phyloP scores from a whole-genome alignment of 2,329 filamentous ascomycete species.

The Pseudocercospora cruenta region DNA sequence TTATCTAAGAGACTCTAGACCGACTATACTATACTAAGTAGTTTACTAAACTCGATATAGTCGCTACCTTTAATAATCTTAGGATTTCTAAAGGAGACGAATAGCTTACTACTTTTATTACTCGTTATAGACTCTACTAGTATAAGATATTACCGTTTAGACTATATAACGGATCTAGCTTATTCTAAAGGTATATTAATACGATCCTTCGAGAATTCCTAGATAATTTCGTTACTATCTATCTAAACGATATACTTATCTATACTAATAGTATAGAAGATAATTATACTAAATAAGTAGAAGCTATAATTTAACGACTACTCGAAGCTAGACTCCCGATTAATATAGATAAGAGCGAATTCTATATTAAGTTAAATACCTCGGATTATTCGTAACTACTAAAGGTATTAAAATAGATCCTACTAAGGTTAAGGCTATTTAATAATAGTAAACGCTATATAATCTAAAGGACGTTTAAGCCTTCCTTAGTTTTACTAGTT shows the following conservation, averaged over 20 bases:
- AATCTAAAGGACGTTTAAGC: not conserved
- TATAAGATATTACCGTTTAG: not conserved
- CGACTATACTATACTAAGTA: not conserved
- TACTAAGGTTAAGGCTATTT: not conserved
- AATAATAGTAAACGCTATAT: not conserved
- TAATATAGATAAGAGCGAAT: constrained; percentile 34
- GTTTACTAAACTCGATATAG: too few species aligned
- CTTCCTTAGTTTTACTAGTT: constrained; percentile 1
- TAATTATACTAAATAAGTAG: constrained; percentile 11
- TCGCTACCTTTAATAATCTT: not conserved
- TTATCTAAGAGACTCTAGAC: not conserved
- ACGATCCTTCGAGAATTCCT: constrained; percentile 27
- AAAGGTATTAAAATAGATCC: not conserved
- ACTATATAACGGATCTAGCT: not conserved
- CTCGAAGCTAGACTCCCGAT: constrained; percentile 12
- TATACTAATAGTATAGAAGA: constrained; percentile 19
- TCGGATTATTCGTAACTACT: constrained; percentile 14
- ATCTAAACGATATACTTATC: constrained; percentile 35
- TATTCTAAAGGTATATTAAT: constrained; percentile 28
- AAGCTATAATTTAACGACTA: constrained; percentile 9
- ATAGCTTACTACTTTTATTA: not conserved
- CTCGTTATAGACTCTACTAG: not conserved
- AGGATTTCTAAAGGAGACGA: not conserved
- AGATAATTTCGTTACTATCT: constrained; percentile 30
- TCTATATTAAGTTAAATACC: constrained; percentile 35